These are phyloP conservation scores for Rhynchosporium agropyri DNA, from an alignment of 2,329 filamentous ascomycete genomes.

Conservation along the genomic window DNA sequence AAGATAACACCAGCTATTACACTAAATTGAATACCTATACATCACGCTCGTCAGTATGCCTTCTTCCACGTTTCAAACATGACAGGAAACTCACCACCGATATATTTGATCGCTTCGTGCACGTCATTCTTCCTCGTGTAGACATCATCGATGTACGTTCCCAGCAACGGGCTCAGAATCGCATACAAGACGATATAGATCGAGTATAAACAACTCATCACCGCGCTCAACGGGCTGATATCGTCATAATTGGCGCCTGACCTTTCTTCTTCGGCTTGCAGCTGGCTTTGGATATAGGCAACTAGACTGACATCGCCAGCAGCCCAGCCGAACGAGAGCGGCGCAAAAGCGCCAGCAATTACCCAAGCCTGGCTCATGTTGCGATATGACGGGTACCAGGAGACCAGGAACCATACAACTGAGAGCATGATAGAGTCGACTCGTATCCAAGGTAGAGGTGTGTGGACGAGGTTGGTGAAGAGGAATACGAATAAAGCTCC, in stretches of 20 bases:
- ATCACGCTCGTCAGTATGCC: not conserved
- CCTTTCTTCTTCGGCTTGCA: not conserved
- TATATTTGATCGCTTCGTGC: constrained; percentile 5
- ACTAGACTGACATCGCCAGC: constrained; percentile 15
- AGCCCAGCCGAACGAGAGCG: constrained; percentile 11
- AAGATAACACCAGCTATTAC: constrained; percentile 2
- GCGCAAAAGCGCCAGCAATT: not conserved
- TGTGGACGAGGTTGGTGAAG: constrained; percentile 1
- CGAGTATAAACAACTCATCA: constrained; percentile 13
- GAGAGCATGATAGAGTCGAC: constrained; percentile 3
- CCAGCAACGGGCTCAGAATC: constrained; percentile 9
- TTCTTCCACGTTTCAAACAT: not conserved
- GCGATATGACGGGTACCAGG: not conserved
- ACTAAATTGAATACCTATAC: constrained; percentile 5
- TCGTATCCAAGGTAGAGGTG: constrained; percentile 10
- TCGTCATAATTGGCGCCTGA: not conserved
- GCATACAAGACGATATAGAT: constrained; percentile 12
- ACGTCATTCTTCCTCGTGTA: not conserved
- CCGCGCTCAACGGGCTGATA: constrained; percentile 6
- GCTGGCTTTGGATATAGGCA: constrained; percentile 11
- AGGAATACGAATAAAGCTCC: constrained; percentile 8
- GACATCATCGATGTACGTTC: not conserved
- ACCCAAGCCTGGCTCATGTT: constrained; percentile 6
- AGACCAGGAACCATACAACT: constrained; percentile 10
- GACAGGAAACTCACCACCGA: constrained; percentile 1